A percentile compares a stretch with the other conserved stretches of the same genome.
These are phyloP conservation scores for Ophiostoma quercus DNA, from an alignment of 2,329 filamentous ascomycete genomes.

Conservation along the genomic window DNA sequence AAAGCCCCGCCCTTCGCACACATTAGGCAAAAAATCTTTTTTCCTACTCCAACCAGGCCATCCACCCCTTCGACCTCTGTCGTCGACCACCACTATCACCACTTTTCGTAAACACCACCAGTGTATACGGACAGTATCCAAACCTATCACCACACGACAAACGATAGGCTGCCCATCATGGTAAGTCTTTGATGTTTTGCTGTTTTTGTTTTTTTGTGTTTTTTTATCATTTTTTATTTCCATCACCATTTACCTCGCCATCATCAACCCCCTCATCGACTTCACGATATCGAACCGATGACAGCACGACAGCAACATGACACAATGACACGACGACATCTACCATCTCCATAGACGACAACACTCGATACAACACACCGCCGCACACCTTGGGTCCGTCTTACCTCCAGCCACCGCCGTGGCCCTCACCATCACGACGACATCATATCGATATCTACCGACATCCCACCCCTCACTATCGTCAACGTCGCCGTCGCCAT, in stretches of 20 bases:
- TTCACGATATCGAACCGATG: constrained; percentile 7
- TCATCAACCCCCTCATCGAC: background rate
- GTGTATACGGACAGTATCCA: background rate
- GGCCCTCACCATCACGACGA: background rate
- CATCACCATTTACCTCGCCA: background rate
- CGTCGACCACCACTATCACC: constrained; percentile 3
- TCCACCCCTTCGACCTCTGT: background rate
- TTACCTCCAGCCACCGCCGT: background rate
- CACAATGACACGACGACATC: background rate
- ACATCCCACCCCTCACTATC: background rate
- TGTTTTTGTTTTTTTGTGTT: background rate
- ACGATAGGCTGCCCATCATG: constrained; percentile 15
- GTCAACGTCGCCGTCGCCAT: background rate
- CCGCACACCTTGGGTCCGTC: background rate
- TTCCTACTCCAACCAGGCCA: background rate
- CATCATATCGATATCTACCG: background rate
- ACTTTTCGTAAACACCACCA: constrained; percentile 8
- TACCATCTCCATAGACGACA: background rate
- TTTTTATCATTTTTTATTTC: background rate
- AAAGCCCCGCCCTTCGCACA: constrained; percentile 25
- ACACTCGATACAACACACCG: background rate
- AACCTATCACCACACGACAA: background rate
- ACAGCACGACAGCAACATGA: background rate
- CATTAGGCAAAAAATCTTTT: constrained; percentile 18
- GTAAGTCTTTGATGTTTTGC: background rate